Base-by-base conservation (phyloP, 768 basidiomycete genomes). In the Rickenella mellea region DNA sequence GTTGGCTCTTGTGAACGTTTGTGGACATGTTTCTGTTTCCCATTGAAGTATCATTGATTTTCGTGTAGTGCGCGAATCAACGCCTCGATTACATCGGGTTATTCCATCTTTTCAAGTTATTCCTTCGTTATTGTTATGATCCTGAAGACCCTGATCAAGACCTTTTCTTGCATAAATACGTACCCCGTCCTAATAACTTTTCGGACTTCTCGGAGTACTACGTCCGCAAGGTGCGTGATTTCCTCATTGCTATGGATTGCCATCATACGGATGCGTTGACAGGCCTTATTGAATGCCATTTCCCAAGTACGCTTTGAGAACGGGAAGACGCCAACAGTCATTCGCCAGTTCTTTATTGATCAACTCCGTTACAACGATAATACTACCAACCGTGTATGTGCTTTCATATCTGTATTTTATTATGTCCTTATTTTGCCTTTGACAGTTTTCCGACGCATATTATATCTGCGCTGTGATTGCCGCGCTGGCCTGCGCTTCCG, bases 291-390 rank as follows among this genome's bases (percentile, higher is more conserved):
- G 42, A 78, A 80, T 50, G 81, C 91, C 11, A 81, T 94, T 25
- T 83, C 92, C 11, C 75, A 82, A 51, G 78, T 93, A 40, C 81
- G 92, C 2, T 89, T 92, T 49, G 83, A 84, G 55, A 80, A 83
- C 42, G 85, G 89, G 26, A 91, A 87, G 59, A 81, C 89, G 0
- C 88, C 87, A 10, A 74, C 81, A 0, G 79, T 92, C 41, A 84
- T 94, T 11, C 76, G 89, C 35, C 81, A 80, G 46, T 88, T 96
- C 54, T 68, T 98, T 24, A 81, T 94, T 47, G 92, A 96, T 56
- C 83, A 93, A 48, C 68, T 98, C n/a, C 78, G 83, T 9, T 90
- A 89, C 58, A 97, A 97, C 56, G 94, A 97, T 59, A 98, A 97
- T 58, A 89, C 91, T 3, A 74, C 79, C 15, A 96, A 94, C 57